Evolutionary conservation across 2,329 filamentous ascomycete genomes (phyloP).

Genomic region (Chaetomiaceae sp.): DNA sequence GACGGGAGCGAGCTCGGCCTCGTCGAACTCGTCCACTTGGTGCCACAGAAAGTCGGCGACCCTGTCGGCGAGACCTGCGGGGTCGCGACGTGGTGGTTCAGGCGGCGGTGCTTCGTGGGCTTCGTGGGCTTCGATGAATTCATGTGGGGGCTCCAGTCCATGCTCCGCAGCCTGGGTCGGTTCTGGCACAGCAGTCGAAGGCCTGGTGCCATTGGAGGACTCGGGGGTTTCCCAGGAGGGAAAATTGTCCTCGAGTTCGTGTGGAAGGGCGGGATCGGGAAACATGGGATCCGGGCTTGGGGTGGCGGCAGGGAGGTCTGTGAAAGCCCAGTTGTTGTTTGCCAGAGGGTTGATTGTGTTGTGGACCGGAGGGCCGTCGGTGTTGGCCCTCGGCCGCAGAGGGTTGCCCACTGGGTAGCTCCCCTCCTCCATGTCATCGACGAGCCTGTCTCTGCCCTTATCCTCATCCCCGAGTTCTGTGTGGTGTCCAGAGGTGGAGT

Average conservation of each 20-base stretch:
- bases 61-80: conserved; percentile 38
- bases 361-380: conserved; percentile 49
- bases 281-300: not conserved
- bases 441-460: conserved; percentile 6
- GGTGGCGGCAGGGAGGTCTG: conserved; percentile 32
- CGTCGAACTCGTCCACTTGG: conserved; percentile 50
- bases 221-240: not conserved
- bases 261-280: not conserved
- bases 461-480: not conserved
- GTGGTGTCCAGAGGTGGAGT: too few species aligned
- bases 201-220: not conserved
- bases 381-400: conserved; percentile 48
- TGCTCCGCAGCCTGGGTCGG: conserved; percentile 1
- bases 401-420: conserved; percentile 15
- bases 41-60: conserved; percentile 61
- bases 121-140: not conserved
- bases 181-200: not conserved
- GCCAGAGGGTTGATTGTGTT: conserved; percentile 48
- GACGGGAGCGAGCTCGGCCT: conserved; percentile 47
- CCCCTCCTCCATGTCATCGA: conserved; percentile 8
- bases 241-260: not conserved
- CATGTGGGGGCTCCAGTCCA: not conserved
- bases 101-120: not conserved
- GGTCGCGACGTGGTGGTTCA: conserved; percentile 25
- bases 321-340: conserved; percentile 60